phyloP scores from a whole-genome alignment of 129 eudicot genomes.

The Centrapalus pauciflorus region DNA sequence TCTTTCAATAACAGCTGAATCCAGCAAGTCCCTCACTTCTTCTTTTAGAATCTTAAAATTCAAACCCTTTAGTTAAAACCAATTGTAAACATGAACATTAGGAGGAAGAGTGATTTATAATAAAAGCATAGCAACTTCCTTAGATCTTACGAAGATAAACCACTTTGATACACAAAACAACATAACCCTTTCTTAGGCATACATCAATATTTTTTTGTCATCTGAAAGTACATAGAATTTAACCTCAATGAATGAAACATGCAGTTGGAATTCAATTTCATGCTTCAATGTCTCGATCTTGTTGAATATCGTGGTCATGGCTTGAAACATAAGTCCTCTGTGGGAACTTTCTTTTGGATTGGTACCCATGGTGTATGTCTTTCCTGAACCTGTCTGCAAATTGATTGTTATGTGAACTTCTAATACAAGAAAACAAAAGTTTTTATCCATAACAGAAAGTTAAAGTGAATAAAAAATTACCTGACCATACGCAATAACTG shows the following conservation, averaged over 20 bases:
- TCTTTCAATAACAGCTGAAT: conserved; percentile 50
- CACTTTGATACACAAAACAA: background rate
- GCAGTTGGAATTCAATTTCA: conserved; percentile 77
- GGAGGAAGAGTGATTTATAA: background rate
- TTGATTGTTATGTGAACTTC: conserved; percentile 15
- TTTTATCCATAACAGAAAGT: background rate
- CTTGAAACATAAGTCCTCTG: conserved; percentile 69
- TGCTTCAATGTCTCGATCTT: conserved; percentile 71
- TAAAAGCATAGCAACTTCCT: background rate
- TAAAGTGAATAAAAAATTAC: conserved; percentile 31
- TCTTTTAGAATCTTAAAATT: conserved; percentile 82
- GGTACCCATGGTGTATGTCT: conserved; percentile 98
- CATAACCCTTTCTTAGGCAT: background rate
- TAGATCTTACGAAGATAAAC: background rate
- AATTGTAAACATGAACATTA: conserved; percentile 7
- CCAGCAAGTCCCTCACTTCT: conserved; percentile 96
- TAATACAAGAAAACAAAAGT: conserved; percentile 5
- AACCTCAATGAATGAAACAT: conserved; percentile 96
- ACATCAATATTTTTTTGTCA: background rate
- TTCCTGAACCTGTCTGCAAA: conserved; percentile 98
- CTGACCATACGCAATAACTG: conserved; percentile 99
- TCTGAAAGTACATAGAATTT: conserved; percentile 9
- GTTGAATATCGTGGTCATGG: conserved; percentile 67
- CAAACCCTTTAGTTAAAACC: conserved; percentile 19
- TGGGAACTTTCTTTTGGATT: conserved; percentile 67